Evolutionary conservation across 495 filamentous ascomycete species (phyloP).

Genomic region (Aspergillus mulundensis): DNA sequence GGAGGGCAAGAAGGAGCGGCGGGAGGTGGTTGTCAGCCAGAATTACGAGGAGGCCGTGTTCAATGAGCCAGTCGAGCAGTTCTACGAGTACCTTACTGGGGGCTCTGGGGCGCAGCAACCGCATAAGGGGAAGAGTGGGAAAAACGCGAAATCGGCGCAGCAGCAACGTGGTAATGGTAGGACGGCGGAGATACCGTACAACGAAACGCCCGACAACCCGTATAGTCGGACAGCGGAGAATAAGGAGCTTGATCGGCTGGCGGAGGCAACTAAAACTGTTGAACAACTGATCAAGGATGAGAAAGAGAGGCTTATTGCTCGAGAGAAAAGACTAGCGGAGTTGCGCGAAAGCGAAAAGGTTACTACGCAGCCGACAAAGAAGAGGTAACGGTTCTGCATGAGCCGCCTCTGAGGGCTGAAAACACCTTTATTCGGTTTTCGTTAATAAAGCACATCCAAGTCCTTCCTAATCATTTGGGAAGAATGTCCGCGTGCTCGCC

Average conservation of each 20-base stretch:
- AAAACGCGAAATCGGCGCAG: constrained; percentile 45
- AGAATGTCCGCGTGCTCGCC: not conserved
- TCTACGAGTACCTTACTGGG: constrained; percentile 76
- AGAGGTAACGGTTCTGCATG: constrained; percentile 24
- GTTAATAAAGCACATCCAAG: not conserved
- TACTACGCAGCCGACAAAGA: constrained; percentile 34
- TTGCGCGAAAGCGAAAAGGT: constrained; percentile 54
- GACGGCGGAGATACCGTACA: constrained; percentile 67
- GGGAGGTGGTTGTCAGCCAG: constrained; percentile 66
- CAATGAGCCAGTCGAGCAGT: constrained; percentile 89
- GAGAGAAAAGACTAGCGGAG: constrained; percentile 60
- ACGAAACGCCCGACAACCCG: constrained; percentile 59
- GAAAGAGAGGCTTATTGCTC: constrained; percentile 56
- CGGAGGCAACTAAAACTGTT: constrained; percentile 61
- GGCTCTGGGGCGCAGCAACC: constrained; percentile 38
- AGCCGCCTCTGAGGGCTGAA: not conserved
- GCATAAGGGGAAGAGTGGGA: constrained; percentile 41
- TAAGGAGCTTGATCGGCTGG: constrained; percentile 58
- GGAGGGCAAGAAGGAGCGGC: constrained; percentile 62
- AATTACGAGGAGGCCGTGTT: constrained; percentile 89
- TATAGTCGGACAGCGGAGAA: constrained; percentile 72
- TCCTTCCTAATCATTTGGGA: not conserved
- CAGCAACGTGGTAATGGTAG: constrained; percentile 51
- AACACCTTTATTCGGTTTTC: not conserved
- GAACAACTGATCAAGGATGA: constrained; percentile 67